Percentiles rank a stretch among this genome's conserved stretches.
Evolutionary conservation across 257 asterid genomes (phyloP).

Genomic region (Nicotiana knightiana): DNA sequence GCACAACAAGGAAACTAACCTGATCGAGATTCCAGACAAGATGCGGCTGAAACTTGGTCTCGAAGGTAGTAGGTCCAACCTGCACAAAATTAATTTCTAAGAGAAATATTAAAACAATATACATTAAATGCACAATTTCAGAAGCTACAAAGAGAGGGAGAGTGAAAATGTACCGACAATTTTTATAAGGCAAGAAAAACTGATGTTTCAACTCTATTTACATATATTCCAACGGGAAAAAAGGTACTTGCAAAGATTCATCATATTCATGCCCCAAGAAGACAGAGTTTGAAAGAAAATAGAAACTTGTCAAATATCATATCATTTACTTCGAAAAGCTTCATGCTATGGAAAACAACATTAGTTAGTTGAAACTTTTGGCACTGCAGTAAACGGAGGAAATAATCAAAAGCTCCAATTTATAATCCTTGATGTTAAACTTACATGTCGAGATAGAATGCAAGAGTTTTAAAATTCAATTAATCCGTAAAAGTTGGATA

Average conservation of each 20-base stretch:
- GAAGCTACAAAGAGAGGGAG: not conserved
- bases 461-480: not conserved
- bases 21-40: constrained; percentile 90
- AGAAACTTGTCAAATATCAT: not conserved
- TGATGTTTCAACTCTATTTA: not conserved
- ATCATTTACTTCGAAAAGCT: not conserved
- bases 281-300: not conserved
- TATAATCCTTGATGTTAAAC: not conserved
- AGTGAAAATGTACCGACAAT: not conserved
- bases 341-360: not conserved
- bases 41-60: constrained; percentile 69
- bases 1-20: constrained; percentile 34
- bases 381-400: not conserved
- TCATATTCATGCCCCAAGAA: not conserved
- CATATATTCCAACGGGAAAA: not conserved
- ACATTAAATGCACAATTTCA: not conserved
- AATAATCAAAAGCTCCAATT: not conserved
- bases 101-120: not conserved
- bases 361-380: not conserved
- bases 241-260: not conserved
- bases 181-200: not conserved
- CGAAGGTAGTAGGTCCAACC: constrained; percentile 83
- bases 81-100: constrained; percentile 19
- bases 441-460: not conserved
- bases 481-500: not conserved